These are phyloP conservation scores for Penicillium daleae DNA, from an alignment of 495 filamentous ascomycete genomes.

Conservation along the genomic window DNA sequence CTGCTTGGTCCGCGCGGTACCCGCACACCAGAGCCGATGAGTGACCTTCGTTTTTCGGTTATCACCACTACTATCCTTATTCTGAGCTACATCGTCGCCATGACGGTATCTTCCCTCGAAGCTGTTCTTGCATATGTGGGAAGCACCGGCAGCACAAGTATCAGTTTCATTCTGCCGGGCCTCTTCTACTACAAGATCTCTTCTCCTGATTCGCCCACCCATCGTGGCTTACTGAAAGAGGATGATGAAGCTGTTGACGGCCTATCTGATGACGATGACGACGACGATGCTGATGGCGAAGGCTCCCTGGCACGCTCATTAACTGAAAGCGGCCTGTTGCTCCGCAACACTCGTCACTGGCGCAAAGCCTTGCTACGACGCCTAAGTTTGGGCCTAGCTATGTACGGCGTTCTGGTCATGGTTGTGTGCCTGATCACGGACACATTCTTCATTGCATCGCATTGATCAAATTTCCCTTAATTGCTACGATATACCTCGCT, in stretches of 20 bases:
- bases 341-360: slow-evolving; percentile 59
- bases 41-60: slow-evolving; percentile 84
- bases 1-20: slow-evolving; percentile 42
- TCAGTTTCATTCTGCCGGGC: slow-evolving; percentile 94
- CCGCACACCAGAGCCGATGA: slow-evolving; percentile 61
- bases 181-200: slow-evolving; percentile 99
- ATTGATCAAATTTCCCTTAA: slow-evolving; percentile 36
- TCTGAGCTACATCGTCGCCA: slow-evolving; percentile 81
- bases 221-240: slow-evolving; percentile 84
- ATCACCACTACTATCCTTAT: slow-evolving; percentile 87
- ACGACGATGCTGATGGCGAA: slow-evolving; percentile 45
- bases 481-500: slow-evolving; percentile 21
- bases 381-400: slow-evolving; percentile 71
- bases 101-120: slow-evolving; percentile 87
- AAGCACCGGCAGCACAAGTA: slow-evolving; percentile 88
- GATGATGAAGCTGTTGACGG: slow-evolving; percentile 69
- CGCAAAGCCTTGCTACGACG: slow-evolving; percentile 65
- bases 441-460: slow-evolving; percentile 67
- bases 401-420: slow-evolving; percentile 91
- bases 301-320: slow-evolving; percentile 40
- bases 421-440: slow-evolving; percentile 84
- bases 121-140: slow-evolving; percentile 94
- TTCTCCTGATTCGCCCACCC: slow-evolving; percentile 77
- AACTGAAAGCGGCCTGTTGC: slow-evolving; percentile 50
- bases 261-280: slow-evolving; percentile 48